Percentiles rank a stretch among this genome's conserved stretches.
Conservation (phyloP, 208 protist genomes). For the Trypanosoma caninum region DNA sequence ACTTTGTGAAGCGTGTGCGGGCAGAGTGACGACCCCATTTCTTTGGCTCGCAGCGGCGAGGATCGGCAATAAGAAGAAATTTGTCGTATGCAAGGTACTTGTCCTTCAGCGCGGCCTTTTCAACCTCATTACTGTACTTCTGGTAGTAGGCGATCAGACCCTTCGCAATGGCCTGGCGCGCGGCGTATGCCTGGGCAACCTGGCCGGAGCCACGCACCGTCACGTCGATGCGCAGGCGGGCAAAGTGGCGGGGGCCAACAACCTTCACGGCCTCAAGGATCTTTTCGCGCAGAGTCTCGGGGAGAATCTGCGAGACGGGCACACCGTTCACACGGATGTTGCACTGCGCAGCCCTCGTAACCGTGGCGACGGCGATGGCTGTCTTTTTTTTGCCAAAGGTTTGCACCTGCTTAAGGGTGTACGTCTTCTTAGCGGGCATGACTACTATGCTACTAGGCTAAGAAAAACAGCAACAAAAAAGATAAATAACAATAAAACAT, state of each 20-base stretch:
- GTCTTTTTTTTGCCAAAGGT: slow-evolving; percentile 98
- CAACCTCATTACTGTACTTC: slow-evolving; percentile 96
- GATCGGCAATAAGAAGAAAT: slow-evolving; percentile 99
- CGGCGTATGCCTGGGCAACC: slow-evolving; percentile 98
- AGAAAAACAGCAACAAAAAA: slow-evolving; percentile 18
- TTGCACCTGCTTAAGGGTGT: slow-evolving; percentile 88
- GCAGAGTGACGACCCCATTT: slow-evolving; percentile 99
- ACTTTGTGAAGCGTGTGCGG: slow-evolving; percentile 97
- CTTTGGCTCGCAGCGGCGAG: slow-evolving; percentile 99
- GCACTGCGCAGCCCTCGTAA: slow-evolving; percentile 94
- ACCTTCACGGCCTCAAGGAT: slow-evolving; percentile 97
- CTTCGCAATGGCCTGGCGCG: slow-evolving; percentile 99
- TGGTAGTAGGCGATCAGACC: slow-evolving; percentile 99
- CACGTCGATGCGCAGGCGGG: slow-evolving; percentile 97
- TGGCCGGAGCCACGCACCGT: slow-evolving; percentile 97
- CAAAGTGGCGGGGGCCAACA: slow-evolving; percentile 94
- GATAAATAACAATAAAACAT: no score
- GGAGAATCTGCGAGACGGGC: slow-evolving; percentile 97
- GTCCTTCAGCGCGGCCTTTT: slow-evolving; percentile 99
- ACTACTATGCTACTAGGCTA: slow-evolving; percentile 36
- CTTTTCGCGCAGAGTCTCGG: slow-evolving; percentile 97
- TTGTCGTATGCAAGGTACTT: slow-evolving; percentile 97
- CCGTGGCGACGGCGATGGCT: slow-evolving; percentile 98
- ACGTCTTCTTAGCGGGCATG: slow-evolving; percentile 61
- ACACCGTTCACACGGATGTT: slow-evolving; percentile 98